These are phyloP conservation scores for Umbelopsis isabellina DNA, from an alignment of 192 early-diverging fungal genomes.

Conservation along the genomic window DNA sequence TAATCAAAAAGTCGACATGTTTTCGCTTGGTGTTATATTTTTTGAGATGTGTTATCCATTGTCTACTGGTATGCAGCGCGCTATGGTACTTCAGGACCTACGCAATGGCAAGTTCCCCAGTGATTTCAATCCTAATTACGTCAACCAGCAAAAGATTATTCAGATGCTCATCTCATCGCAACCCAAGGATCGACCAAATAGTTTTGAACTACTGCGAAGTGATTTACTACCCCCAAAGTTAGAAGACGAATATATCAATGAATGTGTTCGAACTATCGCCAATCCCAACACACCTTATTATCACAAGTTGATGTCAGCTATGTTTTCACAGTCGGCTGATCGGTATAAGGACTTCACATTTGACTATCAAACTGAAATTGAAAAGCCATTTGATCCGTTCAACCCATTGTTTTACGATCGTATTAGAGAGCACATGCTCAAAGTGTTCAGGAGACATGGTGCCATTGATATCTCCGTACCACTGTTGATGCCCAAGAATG, in stretches of 20 bases:
- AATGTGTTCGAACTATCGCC: conserved; percentile 88
- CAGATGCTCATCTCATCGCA: conserved; percentile 70
- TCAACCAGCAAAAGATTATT: conserved; percentile 75
- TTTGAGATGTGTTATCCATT: conserved; percentile 79
- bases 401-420: conserved; percentile 68
- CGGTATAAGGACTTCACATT: conserved; percentile 90
- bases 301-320: conserved; percentile 72
- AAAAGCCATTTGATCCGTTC: conserved; percentile 56
- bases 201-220: conserved; percentile 80
- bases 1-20: conserved; percentile 84
- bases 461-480: conserved; percentile 85
- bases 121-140: conserved; percentile 64
- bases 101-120: conserved; percentile 77
- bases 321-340: conserved; percentile 79
- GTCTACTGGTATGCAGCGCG: conserved; percentile 80
- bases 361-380: conserved; percentile 69
- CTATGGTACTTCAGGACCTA: conserved; percentile 68
- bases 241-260: conserved; percentile 89
- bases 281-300: conserved; percentile 90
- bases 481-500: conserved; percentile 78
- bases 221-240: conserved; percentile 79
- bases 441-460: conserved; percentile 82
- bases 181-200: conserved; percentile 77
- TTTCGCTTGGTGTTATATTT: conserved; percentile 80
- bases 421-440: conserved; percentile 72